Base-by-base conservation (phyloP, 2,329 filamentous ascomycete species). In the Thielaviopsis musarum region DNA sequence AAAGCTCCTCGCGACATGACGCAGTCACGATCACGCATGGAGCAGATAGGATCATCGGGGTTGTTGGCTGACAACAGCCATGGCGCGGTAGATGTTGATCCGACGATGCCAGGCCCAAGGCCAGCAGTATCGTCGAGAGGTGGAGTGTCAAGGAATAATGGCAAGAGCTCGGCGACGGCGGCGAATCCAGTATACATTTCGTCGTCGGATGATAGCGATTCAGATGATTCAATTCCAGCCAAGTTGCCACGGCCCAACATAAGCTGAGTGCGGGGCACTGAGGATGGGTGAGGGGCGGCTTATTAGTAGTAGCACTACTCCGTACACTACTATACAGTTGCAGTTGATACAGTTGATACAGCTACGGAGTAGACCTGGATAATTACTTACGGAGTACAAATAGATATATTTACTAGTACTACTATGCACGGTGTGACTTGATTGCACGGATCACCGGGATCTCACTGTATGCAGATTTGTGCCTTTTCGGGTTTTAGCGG, bases 91-190 rank as follows among this genome's bases (percentile, higher is more conserved):
- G n/a, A 49, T n/a, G n/a, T 19, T 3, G 45, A 49, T 12, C n/a
- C 45, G 17, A 49, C 45, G 3, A 19, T 49, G 45, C 9, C 45
- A 21, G 19, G 1, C 1, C 7, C 45, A 19, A 15, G 4, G 7
- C 26, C 70, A 74, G 2, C 70, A 71, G 9, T 69, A 73, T n/a
- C 73, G 74, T 10, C 52, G 48, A 2, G 57, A 63, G 9, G 34
- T 59, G 5, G 55, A 63, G 15, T 3, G 34, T 9, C 49, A 41
- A 21, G 5, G 17, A 24, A 15, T n/a, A 9, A 19, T n/a, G 12
- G 7, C 54, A 45, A 12, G 34, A 15, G 0, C 4, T 45, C 19
- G 19, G 53, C 49, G 12, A 26, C 5, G n/a, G 12, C 13, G 10
- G 12, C 58, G 22, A 48, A 34, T 61, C 62, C 51, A 52, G 56